Conservation (phyloP, 176 grass and related monocot genomes). For the Poa pratensis region DNA sequence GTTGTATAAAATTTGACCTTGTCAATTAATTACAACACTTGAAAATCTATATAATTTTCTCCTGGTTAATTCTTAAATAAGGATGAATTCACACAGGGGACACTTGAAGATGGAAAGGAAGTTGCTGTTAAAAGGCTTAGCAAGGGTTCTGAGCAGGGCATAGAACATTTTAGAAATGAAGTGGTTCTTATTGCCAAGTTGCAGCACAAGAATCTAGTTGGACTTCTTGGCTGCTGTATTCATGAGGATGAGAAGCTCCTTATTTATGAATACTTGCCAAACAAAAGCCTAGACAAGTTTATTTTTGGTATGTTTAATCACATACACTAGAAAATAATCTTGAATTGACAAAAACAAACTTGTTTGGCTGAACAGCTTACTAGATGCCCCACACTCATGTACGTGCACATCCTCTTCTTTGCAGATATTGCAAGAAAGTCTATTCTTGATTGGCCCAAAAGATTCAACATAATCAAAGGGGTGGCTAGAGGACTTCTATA, state of each 20-base stretch:
- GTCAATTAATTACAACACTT: neutral
- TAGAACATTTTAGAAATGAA: slow-evolving; percentile 63
- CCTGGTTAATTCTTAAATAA: neutral
- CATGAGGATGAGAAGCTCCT: slow-evolving; percentile 58
- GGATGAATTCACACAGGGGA: slow-evolving; percentile 33
- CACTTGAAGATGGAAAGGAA: slow-evolving; percentile 49
- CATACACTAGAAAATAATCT: neutral
- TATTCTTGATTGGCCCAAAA: slow-evolving; percentile 41
- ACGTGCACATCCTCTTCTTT: neutral
- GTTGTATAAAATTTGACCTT: neutral
- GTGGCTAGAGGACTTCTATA: slow-evolving; percentile 62
- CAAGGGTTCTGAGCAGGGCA: slow-evolving; percentile 50
- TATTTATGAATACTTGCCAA: slow-evolving; percentile 63
- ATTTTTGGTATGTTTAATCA: slow-evolving; percentile 48
- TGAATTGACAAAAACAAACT: neutral
- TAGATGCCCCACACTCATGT: neutral
- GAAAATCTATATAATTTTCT: neutral
- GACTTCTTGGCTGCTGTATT: slow-evolving; percentile 57
- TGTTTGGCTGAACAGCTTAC: neutral
- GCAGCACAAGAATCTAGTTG: slow-evolving; percentile 67
- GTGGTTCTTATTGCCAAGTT: slow-evolving; percentile 60
- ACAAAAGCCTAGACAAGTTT: slow-evolving; percentile 66
- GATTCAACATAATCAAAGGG: slow-evolving; percentile 54
- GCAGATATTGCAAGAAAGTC: slow-evolving; percentile 40
- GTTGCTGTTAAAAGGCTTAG: slow-evolving; percentile 64